Evolutionary conservation across 352 stramenopile genomes (phyloP).

Genomic region (Phytophthora palmivora): DNA sequence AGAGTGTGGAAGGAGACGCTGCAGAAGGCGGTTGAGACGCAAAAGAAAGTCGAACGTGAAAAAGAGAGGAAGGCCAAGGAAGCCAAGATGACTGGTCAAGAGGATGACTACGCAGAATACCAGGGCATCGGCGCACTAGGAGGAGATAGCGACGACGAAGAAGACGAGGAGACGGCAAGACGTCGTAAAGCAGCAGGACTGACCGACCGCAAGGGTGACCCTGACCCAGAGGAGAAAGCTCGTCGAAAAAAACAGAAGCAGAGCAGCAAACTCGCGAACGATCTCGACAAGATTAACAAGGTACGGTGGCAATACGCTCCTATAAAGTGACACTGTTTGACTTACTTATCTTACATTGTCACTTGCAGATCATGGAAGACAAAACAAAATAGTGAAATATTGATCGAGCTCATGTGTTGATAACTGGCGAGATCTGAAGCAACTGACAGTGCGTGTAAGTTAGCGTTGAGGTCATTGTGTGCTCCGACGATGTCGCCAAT

Average conservation of each 20-base stretch:
- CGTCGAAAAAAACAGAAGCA: slow-evolving; percentile 74
- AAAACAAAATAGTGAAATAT: too few relatives aligned
- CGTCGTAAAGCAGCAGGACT: slow-evolving; percentile 40
- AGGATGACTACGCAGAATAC: slow-evolving; percentile 74
- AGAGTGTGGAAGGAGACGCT: slow-evolving; percentile 67
- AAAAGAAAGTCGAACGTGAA: slow-evolving; percentile 52
- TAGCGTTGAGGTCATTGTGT: too few relatives aligned
- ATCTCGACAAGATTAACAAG: slow-evolving; percentile 82
- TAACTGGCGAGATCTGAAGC: too few relatives aligned
- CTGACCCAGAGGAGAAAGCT: slow-evolving; percentile 38
- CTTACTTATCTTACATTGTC: slow-evolving; percentile 3
- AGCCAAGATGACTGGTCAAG: slow-evolving; percentile 39
- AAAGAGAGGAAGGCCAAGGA: slow-evolving; percentile 47
- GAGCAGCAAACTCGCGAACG: slow-evolving; percentile 69
- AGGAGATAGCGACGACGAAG: slow-evolving; percentile 72
- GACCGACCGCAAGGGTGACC: slow-evolving; percentile 29
- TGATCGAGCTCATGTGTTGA: too few relatives aligned
- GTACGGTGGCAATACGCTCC: slow-evolving; percentile 27
- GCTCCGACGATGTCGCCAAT: too few relatives aligned
- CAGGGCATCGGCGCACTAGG: slow-evolving; percentile 40
- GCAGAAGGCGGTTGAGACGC: slow-evolving; percentile 57
- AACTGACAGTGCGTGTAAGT: too few relatives aligned
- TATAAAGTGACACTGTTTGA: slow-evolving; percentile 8
- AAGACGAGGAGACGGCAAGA: slow-evolving; percentile 43
- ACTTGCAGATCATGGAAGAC: slow-evolving; percentile 36